phyloP scores from a whole-genome alignment of 192 early-diverging fungal species.

The Funneliformis geosporum region DNA sequence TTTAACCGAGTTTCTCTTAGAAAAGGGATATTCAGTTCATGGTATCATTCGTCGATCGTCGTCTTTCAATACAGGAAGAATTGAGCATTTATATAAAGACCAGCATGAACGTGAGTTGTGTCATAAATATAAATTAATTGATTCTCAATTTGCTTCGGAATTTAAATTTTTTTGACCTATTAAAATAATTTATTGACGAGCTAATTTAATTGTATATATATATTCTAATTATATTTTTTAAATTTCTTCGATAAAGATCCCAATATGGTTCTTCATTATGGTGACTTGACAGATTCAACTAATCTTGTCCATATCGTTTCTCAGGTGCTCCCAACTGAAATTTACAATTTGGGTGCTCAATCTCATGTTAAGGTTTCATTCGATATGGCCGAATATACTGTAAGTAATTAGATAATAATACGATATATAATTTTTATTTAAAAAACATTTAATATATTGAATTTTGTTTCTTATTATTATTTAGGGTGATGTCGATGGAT shows the following conservation, averaged over 20 bases:
- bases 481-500: constrained; percentile 68
- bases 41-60: constrained; percentile 81
- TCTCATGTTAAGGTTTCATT: constrained; percentile 75
- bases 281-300: constrained; percentile 79
- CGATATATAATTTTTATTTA: neutral
- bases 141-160: neutral
- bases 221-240: neutral
- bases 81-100: constrained; percentile 78
- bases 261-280: constrained; percentile 75
- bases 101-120: constrained; percentile 60
- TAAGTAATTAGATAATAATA: constrained; percentile 2
- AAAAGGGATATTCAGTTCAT: constrained; percentile 77
- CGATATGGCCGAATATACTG: constrained; percentile 78
- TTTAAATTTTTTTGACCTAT: neutral
- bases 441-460: neutral
- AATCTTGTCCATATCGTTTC: constrained; percentile 73
- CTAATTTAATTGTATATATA: too few species aligned
- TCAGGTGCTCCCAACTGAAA: constrained; percentile 72
- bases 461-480: too few species aligned
- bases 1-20: constrained; percentile 69
- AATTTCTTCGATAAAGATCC: constrained; percentile 39
- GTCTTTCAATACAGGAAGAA: constrained; percentile 83
- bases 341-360: constrained; percentile 80
- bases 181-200: neutral
- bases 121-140: neutral